Conservation (phyloP, 2,329 filamentous ascomycete genomes). For the Alternaria gaisen region DNA sequence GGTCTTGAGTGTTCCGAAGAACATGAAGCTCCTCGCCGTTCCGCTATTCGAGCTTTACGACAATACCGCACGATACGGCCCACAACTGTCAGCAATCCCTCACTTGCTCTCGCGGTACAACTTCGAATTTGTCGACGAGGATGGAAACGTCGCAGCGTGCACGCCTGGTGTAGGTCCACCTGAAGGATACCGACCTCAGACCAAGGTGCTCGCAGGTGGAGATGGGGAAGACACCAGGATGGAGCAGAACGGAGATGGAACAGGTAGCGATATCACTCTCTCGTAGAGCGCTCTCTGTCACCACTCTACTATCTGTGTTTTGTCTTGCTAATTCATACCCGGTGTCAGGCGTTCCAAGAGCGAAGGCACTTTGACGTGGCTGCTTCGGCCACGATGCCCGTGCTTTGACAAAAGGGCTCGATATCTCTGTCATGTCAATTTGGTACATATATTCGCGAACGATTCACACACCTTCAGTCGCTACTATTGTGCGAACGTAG, state of each 20-base stretch:
- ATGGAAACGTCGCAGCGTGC: conserved; percentile 83
- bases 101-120: conserved; percentile 95
- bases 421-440: neutral
- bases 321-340: conserved; percentile 3
- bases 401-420: neutral
- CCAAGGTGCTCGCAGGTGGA: conserved; percentile 50
- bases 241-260: conserved; percentile 49
- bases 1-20: conserved; percentile 95
- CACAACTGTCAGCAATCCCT: conserved; percentile 94
- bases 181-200: conserved; percentile 39
- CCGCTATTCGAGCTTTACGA: conserved; percentile 98
- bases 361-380: neutral
- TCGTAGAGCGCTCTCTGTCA: conserved; percentile 28
- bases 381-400: neutral
- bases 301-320: neutral
- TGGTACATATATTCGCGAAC: neutral
- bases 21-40: conserved; percentile 98
- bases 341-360: conserved; percentile 12
- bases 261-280: conserved; percentile 46
- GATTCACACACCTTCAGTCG: neutral
- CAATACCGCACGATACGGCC: conserved; percentile 92
- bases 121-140: conserved; percentile 96
- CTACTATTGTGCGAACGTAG: neutral
- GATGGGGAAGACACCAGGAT: conserved; percentile 50
- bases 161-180: conserved; percentile 79